A percentile compares a stretch with the other conserved stretches of the same genome.
These are phyloP conservation scores for Penicillium thymicola DNA, from an alignment of 2,329 filamentous ascomycete species.

Conservation along the genomic window DNA sequence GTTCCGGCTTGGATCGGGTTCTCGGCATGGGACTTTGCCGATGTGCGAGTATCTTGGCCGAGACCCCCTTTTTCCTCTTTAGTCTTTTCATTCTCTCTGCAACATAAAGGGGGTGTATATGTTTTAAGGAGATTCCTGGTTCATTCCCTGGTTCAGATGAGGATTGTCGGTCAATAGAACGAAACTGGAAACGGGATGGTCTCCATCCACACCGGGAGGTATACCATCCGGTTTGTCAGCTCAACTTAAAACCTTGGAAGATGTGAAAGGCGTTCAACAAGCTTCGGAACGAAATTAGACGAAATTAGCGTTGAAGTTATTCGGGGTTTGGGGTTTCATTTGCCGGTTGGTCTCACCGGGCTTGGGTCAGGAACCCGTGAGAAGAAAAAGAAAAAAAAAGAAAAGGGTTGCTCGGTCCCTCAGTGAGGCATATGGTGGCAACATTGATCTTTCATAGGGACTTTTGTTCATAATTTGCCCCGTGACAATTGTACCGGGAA, in stretches of 20 bases:
- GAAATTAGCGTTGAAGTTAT: neutral
- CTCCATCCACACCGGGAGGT: constrained; percentile 1
- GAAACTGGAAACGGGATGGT: neutral
- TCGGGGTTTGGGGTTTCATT: neutral
- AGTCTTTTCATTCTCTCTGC: neutral
- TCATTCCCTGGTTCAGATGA: neutral
- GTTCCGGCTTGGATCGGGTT: constrained; percentile 14
- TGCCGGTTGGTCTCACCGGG: constrained; percentile 1
- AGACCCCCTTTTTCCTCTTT: neutral
- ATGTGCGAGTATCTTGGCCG: neutral
- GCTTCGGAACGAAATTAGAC: constrained; percentile 6
- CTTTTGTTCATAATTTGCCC: neutral
- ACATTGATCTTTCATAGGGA: neutral
- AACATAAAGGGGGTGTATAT: neutral
- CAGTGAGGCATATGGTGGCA: neutral
- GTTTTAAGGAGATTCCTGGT: neutral
- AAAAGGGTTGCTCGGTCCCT: neutral
- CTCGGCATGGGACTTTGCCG: constrained; percentile 6
- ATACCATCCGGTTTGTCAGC: neutral
- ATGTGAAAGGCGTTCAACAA: constrained; percentile 2
- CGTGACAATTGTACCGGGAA: constrained; percentile 15
- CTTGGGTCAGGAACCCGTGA: neutral
- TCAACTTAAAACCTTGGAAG: neutral
- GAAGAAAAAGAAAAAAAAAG: neutral
- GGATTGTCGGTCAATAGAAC: neutral